These are phyloP conservation scores for Solanum aculeatissimum DNA, from an alignment of 305 asterid genomes.

Conservation along the genomic window DNA sequence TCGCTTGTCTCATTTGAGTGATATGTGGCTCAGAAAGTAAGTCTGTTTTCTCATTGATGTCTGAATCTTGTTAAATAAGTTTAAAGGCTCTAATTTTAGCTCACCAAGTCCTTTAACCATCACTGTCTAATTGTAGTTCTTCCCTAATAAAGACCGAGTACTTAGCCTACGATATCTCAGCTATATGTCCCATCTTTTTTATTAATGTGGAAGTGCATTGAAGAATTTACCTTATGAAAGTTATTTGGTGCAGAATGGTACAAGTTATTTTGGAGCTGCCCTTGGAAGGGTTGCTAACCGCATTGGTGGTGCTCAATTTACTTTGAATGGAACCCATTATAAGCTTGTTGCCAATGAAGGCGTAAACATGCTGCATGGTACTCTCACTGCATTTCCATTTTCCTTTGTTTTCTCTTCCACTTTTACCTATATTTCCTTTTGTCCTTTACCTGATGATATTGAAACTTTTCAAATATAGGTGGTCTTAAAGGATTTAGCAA, in stretches of 20 bases:
- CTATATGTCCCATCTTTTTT: neutral
- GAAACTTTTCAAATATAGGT: constrained; percentile 3
- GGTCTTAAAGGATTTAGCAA: constrained; percentile 8
- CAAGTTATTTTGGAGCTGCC: constrained; percentile 60
- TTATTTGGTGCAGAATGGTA: constrained; percentile 38
- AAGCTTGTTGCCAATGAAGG: constrained; percentile 56
- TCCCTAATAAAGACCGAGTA: neutral
- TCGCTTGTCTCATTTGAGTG: neutral
- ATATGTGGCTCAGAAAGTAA: neutral
- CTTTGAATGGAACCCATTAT: constrained; percentile 38
- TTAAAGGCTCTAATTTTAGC: neutral
- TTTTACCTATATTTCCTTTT: neutral
- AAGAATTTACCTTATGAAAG: neutral
- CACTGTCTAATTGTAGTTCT: neutral
- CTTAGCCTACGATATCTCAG: neutral
- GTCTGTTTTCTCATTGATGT: neutral
- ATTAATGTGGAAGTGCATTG: neutral
- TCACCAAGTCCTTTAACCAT: neutral
- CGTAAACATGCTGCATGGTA: constrained; percentile 70
- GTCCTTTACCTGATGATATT: neutral
- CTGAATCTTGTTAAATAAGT: neutral
- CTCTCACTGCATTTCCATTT: neutral
- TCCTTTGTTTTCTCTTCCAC: neutral
- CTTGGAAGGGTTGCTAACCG: constrained; percentile 82
- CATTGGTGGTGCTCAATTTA: constrained; percentile 57